Conservation (phyloP, 495 filamentous ascomycete species). For the Schizothecium vesticola region DNA sequence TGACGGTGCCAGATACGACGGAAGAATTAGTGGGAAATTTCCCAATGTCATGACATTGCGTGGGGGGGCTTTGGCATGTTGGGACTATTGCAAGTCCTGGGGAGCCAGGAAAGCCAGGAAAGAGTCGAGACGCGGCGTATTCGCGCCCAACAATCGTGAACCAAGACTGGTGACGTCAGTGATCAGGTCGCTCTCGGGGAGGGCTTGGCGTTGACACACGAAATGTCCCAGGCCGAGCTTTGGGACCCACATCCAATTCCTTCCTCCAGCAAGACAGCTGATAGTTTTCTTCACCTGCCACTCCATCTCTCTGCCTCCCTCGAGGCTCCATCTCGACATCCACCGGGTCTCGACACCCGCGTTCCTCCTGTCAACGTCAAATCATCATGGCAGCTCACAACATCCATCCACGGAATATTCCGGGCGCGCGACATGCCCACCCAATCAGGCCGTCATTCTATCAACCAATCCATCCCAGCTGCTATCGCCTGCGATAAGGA, state of each 20-base stretch:
- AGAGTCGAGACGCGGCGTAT: neutral
- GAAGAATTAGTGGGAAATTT: neutral
- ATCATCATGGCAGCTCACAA: neutral
- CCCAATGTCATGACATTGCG: neutral
- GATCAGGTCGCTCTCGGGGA: neutral
- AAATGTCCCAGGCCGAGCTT: neutral
- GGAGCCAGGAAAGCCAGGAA: too few species aligned
- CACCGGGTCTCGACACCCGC: neutral
- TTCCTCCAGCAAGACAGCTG: neutral
- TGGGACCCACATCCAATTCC: neutral
- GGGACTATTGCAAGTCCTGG: neutral
- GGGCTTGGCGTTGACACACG: neutral
- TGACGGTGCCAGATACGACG: neutral
- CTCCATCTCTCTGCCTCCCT: neutral
- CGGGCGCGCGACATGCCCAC: neutral
- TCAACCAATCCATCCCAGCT: conserved; percentile 6
- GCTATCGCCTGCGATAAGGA: conserved; percentile 7
- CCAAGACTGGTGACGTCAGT: neutral
- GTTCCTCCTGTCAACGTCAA: neutral
- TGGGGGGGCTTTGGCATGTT: neutral
- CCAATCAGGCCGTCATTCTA: conserved; percentile 2
- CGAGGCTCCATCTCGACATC: neutral
- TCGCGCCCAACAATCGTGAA: neutral
- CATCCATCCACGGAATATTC: neutral
- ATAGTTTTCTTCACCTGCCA: neutral